Percentiles rank a stretch among this genome's conserved stretches.
Evolutionary conservation across 805 yeast genomes (phyloP).

Genomic region (Lachancea kluyveri): DNA sequence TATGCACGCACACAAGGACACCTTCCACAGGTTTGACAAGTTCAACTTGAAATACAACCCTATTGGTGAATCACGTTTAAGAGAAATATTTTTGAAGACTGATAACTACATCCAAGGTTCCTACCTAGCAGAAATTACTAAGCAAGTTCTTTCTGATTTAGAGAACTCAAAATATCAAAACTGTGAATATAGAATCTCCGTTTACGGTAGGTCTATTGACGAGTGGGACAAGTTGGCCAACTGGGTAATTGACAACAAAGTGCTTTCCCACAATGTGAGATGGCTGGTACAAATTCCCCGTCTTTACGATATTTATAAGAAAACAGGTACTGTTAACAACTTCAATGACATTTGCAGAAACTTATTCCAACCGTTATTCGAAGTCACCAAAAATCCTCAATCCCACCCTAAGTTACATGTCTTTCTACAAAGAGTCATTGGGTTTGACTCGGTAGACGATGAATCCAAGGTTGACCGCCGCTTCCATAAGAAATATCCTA

Average conservation of each 20-base stretch:
- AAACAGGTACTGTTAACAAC: constrained; percentile 56
- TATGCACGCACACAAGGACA: constrained; percentile 98
- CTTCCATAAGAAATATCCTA: constrained; percentile 74
- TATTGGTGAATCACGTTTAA: constrained; percentile 92
- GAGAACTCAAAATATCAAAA: constrained; percentile 95
- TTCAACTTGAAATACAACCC: constrained; percentile 97
- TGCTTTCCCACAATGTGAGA: constrained; percentile 88
- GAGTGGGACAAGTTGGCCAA: constrained; percentile 96
- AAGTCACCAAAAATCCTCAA: constrained; percentile 78
- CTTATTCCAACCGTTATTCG: constrained; percentile 81
- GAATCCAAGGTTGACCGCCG: constrained; percentile 89
- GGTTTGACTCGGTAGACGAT: constrained; percentile 97
- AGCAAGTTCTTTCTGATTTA: constrained; percentile 88
- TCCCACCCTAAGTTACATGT: constrained; percentile 87
- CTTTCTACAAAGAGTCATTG: constrained; percentile 89
- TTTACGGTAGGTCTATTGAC: constrained; percentile 81
- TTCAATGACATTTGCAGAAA: constrained; percentile 77
- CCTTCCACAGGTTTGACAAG: constrained; percentile 96
- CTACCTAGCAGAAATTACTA: constrained; percentile 88
- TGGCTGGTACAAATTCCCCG: constrained; percentile 97
- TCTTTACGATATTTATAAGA: constrained; percentile 82
- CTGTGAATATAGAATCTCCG: constrained; percentile 93
- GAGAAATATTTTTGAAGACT: constrained; percentile 94
- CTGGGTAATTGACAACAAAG: constrained; percentile 92
- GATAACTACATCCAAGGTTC: constrained; percentile 87